These are phyloP conservation scores for Plantago ovata DNA, from an alignment of 257 asterid genomes.

Conservation along the genomic window DNA sequence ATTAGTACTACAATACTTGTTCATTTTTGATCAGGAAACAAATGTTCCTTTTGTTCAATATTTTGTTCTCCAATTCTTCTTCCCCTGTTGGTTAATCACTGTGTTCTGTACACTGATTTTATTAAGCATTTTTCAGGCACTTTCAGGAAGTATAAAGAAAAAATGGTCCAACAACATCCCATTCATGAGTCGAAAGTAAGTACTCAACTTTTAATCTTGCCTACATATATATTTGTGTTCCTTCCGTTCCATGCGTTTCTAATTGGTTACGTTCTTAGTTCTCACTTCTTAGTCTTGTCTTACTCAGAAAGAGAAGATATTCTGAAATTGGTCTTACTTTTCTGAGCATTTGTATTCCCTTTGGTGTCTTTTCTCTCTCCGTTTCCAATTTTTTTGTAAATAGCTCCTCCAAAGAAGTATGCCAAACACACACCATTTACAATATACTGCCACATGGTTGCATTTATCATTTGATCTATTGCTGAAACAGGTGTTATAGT, in stretches of 20 bases:
- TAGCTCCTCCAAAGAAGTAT: slow-evolving; percentile 1
- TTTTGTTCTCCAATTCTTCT: slow-evolving; percentile 6
- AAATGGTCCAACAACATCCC: slow-evolving; percentile 49
- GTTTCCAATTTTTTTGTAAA: background rate
- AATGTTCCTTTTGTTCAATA: slow-evolving; percentile 3
- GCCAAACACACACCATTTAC: background rate
- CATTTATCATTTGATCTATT: background rate
- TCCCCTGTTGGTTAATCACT: background rate
- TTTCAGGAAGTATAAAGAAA: slow-evolving; percentile 85
- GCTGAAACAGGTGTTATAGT: background rate
- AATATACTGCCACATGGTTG: background rate
- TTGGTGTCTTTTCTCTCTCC: background rate
- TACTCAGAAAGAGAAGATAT: slow-evolving; percentile 7
- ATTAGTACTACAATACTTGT: background rate
- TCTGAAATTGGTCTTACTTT: slow-evolving; percentile 3
- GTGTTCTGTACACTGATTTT: slow-evolving; percentile 4
- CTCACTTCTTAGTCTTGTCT: slow-evolving; percentile 3
- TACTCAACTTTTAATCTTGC: slow-evolving; percentile 6
- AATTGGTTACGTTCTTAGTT: too few relatives aligned
- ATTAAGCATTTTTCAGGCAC: slow-evolving; percentile 61
- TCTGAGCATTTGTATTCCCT: background rate
- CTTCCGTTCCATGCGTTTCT: slow-evolving; percentile 4
- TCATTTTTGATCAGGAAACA: background rate
- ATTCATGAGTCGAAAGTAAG: slow-evolving; percentile 58
- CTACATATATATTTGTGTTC: slow-evolving; percentile 14